A percentile compares a stretch with the other conserved stretches of the same genome.
These are phyloP conservation scores for Crithidia sp. DNA, from an alignment of 208 protist genomes.

Conservation along the genomic window DNA sequence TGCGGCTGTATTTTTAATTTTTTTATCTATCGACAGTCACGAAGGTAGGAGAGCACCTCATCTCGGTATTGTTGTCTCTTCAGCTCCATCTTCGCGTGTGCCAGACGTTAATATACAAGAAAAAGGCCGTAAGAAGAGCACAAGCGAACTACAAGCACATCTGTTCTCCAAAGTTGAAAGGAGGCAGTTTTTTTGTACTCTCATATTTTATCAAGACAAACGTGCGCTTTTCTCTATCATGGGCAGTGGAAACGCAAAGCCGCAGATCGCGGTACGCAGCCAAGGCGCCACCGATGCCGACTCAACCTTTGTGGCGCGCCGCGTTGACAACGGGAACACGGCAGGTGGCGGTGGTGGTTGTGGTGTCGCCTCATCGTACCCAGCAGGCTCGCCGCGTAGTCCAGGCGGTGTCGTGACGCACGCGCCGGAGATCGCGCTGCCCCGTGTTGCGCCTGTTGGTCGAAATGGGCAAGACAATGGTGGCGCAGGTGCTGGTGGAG, in stretches of 20 bases:
- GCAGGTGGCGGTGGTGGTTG: too few relatives aligned
- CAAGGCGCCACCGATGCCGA: constrained; percentile 10
- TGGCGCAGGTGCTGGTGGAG: too few relatives aligned
- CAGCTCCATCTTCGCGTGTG: too few relatives aligned
- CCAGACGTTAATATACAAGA: too few relatives aligned
- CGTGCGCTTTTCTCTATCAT: not conserved
- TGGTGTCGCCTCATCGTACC: not conserved
- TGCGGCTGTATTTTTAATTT: too few relatives aligned
- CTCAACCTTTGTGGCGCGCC: constrained; percentile 9
- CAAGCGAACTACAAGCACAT: not conserved
- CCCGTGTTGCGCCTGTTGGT: not conserved
- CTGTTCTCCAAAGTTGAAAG: too few relatives aligned
- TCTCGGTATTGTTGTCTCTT: too few relatives aligned
- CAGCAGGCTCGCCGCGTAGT: not conserved
- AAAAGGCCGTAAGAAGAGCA: too few relatives aligned
- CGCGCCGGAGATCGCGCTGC: constrained; percentile 10
- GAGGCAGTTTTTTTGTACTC: too few relatives aligned
- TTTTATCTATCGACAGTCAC: too few relatives aligned
- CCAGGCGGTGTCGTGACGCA: not conserved
- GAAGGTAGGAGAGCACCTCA: too few relatives aligned
- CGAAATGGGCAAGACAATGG: not conserved
- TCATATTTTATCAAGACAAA: not conserved
- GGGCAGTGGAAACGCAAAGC: constrained; percentile 22
- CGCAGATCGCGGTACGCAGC: constrained; percentile 5
- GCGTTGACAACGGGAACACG: not conserved